Evolutionary conservation across 139 green algal species (phyloP).

Genomic region (Marvania coccoides): DNA sequence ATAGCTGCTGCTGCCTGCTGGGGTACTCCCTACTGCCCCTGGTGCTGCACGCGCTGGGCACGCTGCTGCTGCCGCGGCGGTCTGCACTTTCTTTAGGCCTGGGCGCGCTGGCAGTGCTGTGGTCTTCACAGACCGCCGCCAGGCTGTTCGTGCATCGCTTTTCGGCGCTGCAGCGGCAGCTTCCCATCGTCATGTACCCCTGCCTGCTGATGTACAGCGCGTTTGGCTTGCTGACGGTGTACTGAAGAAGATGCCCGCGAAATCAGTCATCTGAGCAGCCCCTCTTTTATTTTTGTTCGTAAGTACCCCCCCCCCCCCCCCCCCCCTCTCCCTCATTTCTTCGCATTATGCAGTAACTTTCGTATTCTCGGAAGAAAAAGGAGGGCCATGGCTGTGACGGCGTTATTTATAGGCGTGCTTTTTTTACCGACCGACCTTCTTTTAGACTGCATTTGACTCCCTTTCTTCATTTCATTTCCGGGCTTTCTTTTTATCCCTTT

Average conservation of each 20-base stretch:
- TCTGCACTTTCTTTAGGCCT: conserved; percentile 8
- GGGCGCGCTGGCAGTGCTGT: conserved; percentile 55
- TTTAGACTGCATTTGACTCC: too few species aligned
- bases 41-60: conserved; percentile 49
- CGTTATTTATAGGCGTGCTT: too few species aligned
- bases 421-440: too few species aligned
- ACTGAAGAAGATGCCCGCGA: conserved; percentile 46
- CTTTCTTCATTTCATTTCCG: too few species aligned
- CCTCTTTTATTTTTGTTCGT: too few species aligned
- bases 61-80: conserved; percentile 60
- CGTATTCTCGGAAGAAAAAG: too few species aligned
- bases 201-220: conserved; percentile 74
- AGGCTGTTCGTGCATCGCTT: conserved; percentile 57
- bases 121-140: conserved; percentile 53
- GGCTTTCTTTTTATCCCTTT: too few species aligned
- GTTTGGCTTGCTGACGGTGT: conserved; percentile 79
- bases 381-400: too few species aligned
- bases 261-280: too few species aligned
- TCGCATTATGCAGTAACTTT: too few species aligned
- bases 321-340: too few species aligned
- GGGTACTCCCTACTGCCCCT: conserved; percentile 87
- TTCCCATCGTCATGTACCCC: conserved; percentile 61
- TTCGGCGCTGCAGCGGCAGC: conserved; percentile 52
- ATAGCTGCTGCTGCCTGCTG: conserved; percentile 77
- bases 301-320: too few species aligned